Conservation (phyloP, 495 filamentous ascomycete species). For the Chaetomium tenue region DNA sequence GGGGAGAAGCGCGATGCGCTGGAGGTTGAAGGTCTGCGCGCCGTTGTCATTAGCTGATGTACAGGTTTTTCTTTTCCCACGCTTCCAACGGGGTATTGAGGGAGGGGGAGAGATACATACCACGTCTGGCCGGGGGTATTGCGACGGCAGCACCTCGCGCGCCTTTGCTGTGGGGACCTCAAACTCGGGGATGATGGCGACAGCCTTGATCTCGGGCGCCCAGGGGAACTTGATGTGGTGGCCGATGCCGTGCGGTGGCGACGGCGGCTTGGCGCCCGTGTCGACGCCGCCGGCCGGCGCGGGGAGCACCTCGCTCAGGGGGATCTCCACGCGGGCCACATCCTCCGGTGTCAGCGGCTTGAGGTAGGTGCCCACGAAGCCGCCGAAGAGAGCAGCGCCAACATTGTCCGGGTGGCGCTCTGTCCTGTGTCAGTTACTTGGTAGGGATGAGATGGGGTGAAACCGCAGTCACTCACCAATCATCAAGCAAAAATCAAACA, state of each 20-base stretch:
- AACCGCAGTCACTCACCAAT: conserved; percentile 53
- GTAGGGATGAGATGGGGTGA: background rate
- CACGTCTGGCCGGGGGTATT: conserved; percentile 75
- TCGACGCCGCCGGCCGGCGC: conserved; percentile 82
- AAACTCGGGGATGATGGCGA: conserved; percentile 92
- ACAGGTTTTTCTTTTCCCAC: background rate
- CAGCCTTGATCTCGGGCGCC: conserved; percentile 89
- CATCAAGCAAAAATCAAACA: conserved; percentile 96
- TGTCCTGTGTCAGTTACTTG: conserved; percentile 19
- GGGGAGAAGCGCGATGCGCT: conserved; percentile 83
- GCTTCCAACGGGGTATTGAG: background rate
- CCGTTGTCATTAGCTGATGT: background rate
- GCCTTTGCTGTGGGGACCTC: conserved; percentile 88
- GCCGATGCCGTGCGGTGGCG: conserved; percentile 86
- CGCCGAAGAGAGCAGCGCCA: conserved; percentile 88
- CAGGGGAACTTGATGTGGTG: conserved; percentile 90
- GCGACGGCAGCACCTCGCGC: conserved; percentile 71
- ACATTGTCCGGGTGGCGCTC: conserved; percentile 98
- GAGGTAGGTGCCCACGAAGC: conserved; percentile 94
- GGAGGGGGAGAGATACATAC: conserved; percentile 44
- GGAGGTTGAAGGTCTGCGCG: conserved; percentile 81
- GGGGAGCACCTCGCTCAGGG: conserved; percentile 89
- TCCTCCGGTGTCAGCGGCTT: conserved; percentile 86
- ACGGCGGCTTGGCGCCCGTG: conserved; percentile 76
- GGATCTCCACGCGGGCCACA: conserved; percentile 83